A percentile compares a stretch with the other conserved stretches of the same genome.
Conservation (phyloP, 495 filamentous ascomycete genomes). For the Aspergillus bridgeri region DNA sequence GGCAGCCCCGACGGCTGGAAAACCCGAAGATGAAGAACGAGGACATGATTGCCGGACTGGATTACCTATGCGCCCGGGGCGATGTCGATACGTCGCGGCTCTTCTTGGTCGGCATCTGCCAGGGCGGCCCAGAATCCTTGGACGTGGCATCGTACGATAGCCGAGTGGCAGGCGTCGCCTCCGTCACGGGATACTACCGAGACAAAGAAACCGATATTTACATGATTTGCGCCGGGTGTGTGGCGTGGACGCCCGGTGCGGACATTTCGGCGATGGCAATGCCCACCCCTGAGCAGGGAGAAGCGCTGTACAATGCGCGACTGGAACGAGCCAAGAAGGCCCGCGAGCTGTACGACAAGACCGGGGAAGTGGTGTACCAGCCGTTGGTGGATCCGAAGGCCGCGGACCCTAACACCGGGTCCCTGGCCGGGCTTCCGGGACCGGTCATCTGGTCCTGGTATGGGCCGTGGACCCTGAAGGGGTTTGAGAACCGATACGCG, state of each 20-base stretch:
- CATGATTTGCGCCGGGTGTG: constrained; percentile 25
- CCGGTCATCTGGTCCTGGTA: constrained; percentile 25
- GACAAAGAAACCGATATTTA: constrained; percentile 24
- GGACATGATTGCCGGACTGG: constrained; percentile 20
- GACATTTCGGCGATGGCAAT: constrained; percentile 19
- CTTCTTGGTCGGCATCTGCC: constrained; percentile 22
- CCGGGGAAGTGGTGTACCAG: constrained; percentile 22
- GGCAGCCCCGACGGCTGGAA: constrained; percentile 20
- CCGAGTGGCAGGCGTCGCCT: constrained; percentile 21
- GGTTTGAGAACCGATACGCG: constrained; percentile 23
- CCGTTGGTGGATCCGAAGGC: constrained; percentile 21
- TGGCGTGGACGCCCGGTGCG: constrained; percentile 17
- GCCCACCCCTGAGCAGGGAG: constrained; percentile 22
- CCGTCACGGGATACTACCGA: constrained; percentile 23
- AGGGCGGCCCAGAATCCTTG: constrained; percentile 21
- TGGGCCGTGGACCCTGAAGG: constrained; percentile 23
- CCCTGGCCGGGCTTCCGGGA: constrained; percentile 19
- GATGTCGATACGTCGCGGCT: constrained; percentile 17
- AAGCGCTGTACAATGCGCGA: constrained; percentile 19
- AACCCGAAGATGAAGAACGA: constrained; percentile 24
- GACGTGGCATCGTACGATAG: constrained; percentile 23
- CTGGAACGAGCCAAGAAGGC: constrained; percentile 19
- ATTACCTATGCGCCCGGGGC: constrained; percentile 16
- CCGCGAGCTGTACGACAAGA: constrained; percentile 18
- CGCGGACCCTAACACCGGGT: constrained; percentile 19